phyloP scores from a whole-genome alignment of 768 basidiomycete species.

The Mycena leptocephala region DNA sequence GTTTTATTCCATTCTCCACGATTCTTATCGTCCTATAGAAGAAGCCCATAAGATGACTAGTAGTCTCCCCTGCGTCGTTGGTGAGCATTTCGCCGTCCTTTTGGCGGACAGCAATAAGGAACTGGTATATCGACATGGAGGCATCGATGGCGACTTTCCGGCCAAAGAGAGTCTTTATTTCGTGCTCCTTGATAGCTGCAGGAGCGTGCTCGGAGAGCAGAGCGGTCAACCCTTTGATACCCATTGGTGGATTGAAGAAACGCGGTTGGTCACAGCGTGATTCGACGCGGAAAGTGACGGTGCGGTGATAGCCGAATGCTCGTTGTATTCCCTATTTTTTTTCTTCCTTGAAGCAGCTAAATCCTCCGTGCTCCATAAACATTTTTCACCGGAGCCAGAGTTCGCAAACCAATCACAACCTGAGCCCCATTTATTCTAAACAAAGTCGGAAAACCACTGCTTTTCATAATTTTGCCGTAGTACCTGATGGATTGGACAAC shows the following conservation, averaged over 20 bases:
- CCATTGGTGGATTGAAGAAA: slow-evolving; percentile 66
- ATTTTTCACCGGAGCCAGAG: no score
- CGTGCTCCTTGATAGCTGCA: slow-evolving; percentile 89
- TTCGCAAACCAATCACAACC: neutral
- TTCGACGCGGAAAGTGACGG: no score
- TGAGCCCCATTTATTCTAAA: no score
- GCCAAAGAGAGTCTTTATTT: slow-evolving; percentile 97
- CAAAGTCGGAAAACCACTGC: no score
- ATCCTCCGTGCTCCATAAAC: no score
- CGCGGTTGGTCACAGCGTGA: neutral
- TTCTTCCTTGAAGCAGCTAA: no score
- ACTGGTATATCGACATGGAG: slow-evolving; percentile 97
- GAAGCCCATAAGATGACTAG: slow-evolving; percentile 98
- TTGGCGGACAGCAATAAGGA: slow-evolving; percentile 97
- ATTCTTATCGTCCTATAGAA: slow-evolving; percentile 98
- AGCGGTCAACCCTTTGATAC: slow-evolving; percentile 96
- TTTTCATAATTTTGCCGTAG: slow-evolving; percentile 37
- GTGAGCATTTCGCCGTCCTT: slow-evolving; percentile 97
- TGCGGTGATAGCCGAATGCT: no score
- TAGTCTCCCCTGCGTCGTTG: slow-evolving; percentile 98
- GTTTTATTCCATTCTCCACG: slow-evolving; percentile 99
- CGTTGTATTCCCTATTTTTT: no score
- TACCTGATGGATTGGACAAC: slow-evolving; percentile 1
- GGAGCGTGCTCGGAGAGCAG: slow-evolving; percentile 94
- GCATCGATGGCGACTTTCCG: slow-evolving; percentile 99